Evolutionary conservation across 176 grass and related monocot genomes (phyloP).

Genomic region (Tillandsia fasciculata): DNA sequence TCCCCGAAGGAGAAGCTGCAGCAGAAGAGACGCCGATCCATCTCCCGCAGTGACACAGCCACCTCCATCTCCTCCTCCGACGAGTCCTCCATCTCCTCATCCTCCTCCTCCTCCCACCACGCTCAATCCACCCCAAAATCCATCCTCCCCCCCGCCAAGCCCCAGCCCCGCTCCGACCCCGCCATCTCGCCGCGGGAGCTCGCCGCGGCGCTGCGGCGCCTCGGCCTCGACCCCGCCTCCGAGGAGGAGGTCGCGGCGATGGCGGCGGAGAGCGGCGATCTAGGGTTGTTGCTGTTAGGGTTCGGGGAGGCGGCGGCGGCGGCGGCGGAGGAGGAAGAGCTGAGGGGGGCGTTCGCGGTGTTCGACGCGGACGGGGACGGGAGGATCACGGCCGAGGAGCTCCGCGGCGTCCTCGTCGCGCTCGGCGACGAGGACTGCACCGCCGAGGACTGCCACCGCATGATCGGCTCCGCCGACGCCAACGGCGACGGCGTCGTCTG

Average conservation of each 20-base stretch:
- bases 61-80: conserved; percentile 40
- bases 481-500: conserved; percentile 83
- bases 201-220: conserved; percentile 62
- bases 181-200: conserved; percentile 71
- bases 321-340: conserved; percentile 27
- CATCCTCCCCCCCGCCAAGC: conserved; percentile 14
- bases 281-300: conserved; percentile 13
- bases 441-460: conserved; percentile 82
- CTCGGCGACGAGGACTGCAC: conserved; percentile 53
- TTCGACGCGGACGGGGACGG: conserved; percentile 88
- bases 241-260: conserved; percentile 59
- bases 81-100: conserved; percentile 38
- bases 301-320: not conserved
- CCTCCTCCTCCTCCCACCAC: conserved; percentile 10
- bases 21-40: conserved; percentile 11
- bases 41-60: conserved; percentile 32
- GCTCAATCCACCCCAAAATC: conserved; percentile 34
- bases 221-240: conserved; percentile 44
- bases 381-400: conserved; percentile 92
- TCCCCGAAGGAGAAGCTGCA: conserved; percentile 32
- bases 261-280: conserved; percentile 43
- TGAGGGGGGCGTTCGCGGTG: conserved; percentile 70
- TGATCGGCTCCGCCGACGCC: conserved; percentile 76
- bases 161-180: not conserved
- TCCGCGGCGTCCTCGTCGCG: conserved; percentile 43